These are phyloP conservation scores for Bauhinia variegata DNA, from an alignment of 306 rosid genomes.

Conservation along the genomic window DNA sequence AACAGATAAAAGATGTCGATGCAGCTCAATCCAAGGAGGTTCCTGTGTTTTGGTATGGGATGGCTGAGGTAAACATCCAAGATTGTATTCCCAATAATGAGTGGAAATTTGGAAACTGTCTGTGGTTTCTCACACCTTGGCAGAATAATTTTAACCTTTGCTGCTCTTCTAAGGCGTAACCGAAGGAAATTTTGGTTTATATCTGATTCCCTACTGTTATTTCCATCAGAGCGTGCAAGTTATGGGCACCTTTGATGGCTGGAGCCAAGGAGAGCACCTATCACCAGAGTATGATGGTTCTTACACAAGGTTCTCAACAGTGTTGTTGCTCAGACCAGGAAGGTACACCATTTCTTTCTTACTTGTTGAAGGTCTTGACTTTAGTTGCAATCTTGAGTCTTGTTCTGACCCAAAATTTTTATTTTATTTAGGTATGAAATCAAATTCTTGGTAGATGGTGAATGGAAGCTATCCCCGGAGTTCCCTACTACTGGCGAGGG, in stretches of 20 bases:
- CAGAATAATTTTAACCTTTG: background rate
- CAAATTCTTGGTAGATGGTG: slow-evolving; percentile 93
- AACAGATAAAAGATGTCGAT: slow-evolving; percentile 70
- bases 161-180: background rate
- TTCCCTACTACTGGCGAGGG: slow-evolving; percentile 82
- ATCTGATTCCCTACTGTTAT: slow-evolving; percentile 20
- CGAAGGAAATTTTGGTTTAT: background rate
- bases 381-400: slow-evolving; percentile 10
- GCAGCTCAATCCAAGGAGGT: slow-evolving; percentile 76
- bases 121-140: background rate
- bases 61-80: slow-evolving; percentile 85
- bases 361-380: slow-evolving; percentile 1
- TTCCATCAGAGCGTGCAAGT: slow-evolving; percentile 78
- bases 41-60: slow-evolving; percentile 72
- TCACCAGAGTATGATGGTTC: slow-evolving; percentile 84
- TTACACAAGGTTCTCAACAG: slow-evolving; percentile 77
- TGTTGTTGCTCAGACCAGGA: slow-evolving; percentile 80
- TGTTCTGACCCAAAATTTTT: slow-evolving; percentile 5
- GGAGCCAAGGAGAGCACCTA: slow-evolving; percentile 94
- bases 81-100: slow-evolving; percentile 19
- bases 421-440: slow-evolving; percentile 73
- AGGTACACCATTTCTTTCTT: slow-evolving; percentile 54
- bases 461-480: slow-evolving; percentile 83
- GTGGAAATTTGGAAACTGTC: slow-evolving; percentile 23
- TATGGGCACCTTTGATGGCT: slow-evolving; percentile 94